Evolutionary conservation across 2,329 filamentous ascomycete genomes (phyloP).

Genomic region (Tolypocladium ovalisporum): DNA sequence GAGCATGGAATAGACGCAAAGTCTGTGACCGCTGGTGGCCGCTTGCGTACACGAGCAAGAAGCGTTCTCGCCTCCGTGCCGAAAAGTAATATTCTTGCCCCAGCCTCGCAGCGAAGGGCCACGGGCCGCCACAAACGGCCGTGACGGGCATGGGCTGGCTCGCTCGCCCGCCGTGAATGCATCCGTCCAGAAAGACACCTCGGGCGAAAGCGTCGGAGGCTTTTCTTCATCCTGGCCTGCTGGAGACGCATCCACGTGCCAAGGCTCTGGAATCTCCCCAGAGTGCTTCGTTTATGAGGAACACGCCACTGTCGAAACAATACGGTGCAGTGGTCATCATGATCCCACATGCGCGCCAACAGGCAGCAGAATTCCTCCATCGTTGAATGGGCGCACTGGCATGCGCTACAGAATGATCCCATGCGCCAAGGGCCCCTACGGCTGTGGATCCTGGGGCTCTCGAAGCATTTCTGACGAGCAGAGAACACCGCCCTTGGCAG

Average conservation of each 20-base stretch:
- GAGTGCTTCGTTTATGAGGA: neutral
- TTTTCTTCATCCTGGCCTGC: neutral
- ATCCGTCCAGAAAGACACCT: neutral
- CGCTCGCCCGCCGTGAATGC: neutral
- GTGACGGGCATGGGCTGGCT: neutral
- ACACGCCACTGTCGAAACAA: neutral
- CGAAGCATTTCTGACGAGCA: neutral
- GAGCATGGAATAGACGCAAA: neutral
- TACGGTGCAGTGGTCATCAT: neutral
- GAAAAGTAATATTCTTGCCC: neutral
- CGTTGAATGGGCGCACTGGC: slow-evolving; percentile 12
- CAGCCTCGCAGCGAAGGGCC: neutral
- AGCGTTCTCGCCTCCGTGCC: neutral
- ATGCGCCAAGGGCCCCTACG: neutral
- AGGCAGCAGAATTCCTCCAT: slow-evolving; percentile 20
- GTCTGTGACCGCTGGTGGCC: neutral
- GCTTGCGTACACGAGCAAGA: neutral
- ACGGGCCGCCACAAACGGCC: neutral
- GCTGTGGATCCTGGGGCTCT: neutral
- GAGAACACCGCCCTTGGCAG: neutral
- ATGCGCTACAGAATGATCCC: neutral
- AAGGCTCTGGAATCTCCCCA: neutral
- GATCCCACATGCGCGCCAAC: neutral
- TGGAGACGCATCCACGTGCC: neutral
- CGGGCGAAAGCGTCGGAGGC: neutral